A percentile compares a stretch with the other conserved stretches of the same genome.
These are phyloP conservation scores for Ottelia alismoides DNA, from an alignment of 106 monocot genomes.

Conservation along the genomic window DNA sequence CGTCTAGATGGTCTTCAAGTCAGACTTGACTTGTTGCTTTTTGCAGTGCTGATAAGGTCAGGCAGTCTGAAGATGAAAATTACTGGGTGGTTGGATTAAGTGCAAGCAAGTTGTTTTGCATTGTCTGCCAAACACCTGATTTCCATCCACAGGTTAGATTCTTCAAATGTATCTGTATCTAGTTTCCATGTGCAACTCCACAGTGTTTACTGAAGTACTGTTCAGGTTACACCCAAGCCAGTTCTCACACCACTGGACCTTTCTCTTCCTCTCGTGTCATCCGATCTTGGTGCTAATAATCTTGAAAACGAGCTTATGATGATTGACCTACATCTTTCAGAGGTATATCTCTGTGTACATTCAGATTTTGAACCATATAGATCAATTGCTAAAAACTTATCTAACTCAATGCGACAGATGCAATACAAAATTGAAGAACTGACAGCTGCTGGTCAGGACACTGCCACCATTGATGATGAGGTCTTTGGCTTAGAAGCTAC, in stretches of 20 bases:
- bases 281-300: constrained; percentile 80
- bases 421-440: constrained; percentile 58
- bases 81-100: constrained; percentile 85
- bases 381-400: no score
- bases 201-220: no score
- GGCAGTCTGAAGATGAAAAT: constrained; percentile 77
- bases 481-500: constrained; percentile 63
- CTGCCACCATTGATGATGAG: constrained; percentile 48
- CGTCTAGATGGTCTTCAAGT: no score
- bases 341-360: no score
- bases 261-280: constrained; percentile 72
- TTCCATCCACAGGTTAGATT: constrained; percentile 48
- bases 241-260: constrained; percentile 60
- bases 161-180: no score
- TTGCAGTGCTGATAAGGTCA: constrained; percentile 59
- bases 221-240: constrained; percentile 88
- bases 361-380: no score
- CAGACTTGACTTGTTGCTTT: no score
- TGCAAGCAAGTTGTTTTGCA: constrained; percentile 73
- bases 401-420: constrained; percentile 51
- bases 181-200: no score
- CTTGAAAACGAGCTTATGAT: constrained; percentile 87
- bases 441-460: constrained; percentile 39
- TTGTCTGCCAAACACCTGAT: constrained; percentile 75
- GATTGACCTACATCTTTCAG: constrained; percentile 49